These are phyloP conservation scores for Synchytrium microbalum DNA, from an alignment of 371 early-diverging fungal genomes.

Conservation along the genomic window DNA sequence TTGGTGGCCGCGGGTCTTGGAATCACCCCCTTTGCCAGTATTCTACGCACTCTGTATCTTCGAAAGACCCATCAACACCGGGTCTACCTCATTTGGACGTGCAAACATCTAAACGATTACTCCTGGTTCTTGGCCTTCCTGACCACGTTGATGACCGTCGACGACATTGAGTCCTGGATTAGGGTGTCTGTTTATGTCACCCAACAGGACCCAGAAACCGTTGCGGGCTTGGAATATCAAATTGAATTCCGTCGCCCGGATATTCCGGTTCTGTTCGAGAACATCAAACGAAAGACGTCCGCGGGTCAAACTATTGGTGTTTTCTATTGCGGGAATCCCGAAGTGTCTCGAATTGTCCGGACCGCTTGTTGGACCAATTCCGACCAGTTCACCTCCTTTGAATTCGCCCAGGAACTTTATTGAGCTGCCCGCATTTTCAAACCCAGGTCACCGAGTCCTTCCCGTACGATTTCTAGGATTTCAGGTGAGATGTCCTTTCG, in stretches of 20 bases:
- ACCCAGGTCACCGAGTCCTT: too few species aligned
- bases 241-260: constrained; percentile 37
- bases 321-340: constrained; percentile 2
- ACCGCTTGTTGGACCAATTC: too few species aligned
- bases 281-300: constrained; percentile 21
- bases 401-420: too few species aligned
- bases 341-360: too few species aligned
- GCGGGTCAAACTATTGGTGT: constrained; percentile 9
- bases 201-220: constrained; percentile 19
- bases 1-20: constrained; percentile 65
- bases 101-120: constrained; percentile 62
- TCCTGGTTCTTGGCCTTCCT: constrained; percentile 73
- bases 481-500: too few species aligned
- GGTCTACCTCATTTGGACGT: constrained; percentile 75
- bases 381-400: too few species aligned
- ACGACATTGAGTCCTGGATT: constrained; percentile 33
- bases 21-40: constrained; percentile 40
- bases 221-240: constrained; percentile 27
- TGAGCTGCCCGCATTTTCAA: too few species aligned
- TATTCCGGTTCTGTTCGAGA: constrained; percentile 28
- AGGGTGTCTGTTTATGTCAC: constrained; percentile 20
- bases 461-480: too few species aligned
- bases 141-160: constrained; percentile 48
- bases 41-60: constrained; percentile 32
- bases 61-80: constrained; percentile 39